Conservation (phyloP, 345 rosid species). For the Populus pruinosa region DNA sequence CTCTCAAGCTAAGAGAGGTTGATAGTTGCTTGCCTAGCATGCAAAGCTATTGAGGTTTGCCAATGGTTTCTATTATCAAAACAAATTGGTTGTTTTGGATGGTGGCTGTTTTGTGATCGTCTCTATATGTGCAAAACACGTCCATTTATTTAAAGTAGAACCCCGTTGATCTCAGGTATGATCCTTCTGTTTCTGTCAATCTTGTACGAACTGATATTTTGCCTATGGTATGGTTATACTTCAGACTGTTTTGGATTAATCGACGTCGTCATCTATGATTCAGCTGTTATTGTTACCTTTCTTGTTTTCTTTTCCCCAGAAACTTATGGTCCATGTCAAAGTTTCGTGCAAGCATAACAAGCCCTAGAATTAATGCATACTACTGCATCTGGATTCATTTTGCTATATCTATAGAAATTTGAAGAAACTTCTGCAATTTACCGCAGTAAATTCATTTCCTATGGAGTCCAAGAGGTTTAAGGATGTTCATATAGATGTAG, state of each 20-base stretch:
- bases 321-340: not conserved
- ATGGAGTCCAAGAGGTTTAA: not conserved
- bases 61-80: not conserved
- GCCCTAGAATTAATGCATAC: no score
- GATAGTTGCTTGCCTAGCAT: slow-evolving; percentile 63
- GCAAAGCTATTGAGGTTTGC: slow-evolving; percentile 40
- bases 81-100: not conserved
- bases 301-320: not conserved
- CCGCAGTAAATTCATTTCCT: not conserved
- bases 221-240: not conserved
- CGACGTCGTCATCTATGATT: not conserved
- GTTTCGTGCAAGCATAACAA: no score
- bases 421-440: not conserved
- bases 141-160: not conserved
- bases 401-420: not conserved
- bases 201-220: not conserved
- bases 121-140: not conserved
- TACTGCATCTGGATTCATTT: not conserved
- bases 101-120: not conserved
- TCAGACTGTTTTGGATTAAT: not conserved
- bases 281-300: not conserved
- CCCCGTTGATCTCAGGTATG: slow-evolving; percentile 10
- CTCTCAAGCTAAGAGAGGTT: slow-evolving; percentile 67
- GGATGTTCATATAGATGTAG: not conserved
- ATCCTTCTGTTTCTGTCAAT: slow-evolving; percentile 2